A percentile compares a stretch with the other conserved stretches of the same genome.
phyloP scores from a whole-genome alignment of 768 basidiomycete species.

The Hericium alpestre region DNA sequence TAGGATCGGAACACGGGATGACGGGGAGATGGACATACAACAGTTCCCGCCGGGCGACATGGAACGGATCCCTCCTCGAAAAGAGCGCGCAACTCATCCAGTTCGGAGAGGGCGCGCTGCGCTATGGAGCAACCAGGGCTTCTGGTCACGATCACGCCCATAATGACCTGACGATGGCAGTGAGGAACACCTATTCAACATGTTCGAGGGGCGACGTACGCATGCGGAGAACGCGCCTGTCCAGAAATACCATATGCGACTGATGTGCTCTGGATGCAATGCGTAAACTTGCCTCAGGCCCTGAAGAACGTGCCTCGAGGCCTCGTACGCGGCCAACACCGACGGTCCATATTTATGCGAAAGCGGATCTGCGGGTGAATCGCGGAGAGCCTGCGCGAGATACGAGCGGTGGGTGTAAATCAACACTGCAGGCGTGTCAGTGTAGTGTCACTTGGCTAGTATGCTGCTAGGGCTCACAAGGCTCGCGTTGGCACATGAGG shows the following conservation, averaged over 20 bases:
- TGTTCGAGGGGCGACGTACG: constrained; percentile 21
- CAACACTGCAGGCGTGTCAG: constrained; percentile 7
- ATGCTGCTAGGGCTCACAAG: constrained; percentile 26
- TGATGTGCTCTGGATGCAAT: constrained; percentile 24
- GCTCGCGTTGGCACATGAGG: constrained; percentile 30
- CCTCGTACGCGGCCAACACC: constrained; percentile 33
- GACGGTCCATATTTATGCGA: constrained; percentile 35
- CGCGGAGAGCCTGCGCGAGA: constrained; percentile 35
- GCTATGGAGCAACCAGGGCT: constrained; percentile 35
- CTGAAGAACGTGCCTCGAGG: constrained; percentile 32
- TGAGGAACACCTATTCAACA: background rate
- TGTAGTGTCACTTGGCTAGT: too few species aligned
- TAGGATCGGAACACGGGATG: background rate
- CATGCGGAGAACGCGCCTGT: constrained; percentile 38
- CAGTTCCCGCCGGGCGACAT: constrained; percentile 23
- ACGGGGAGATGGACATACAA: background rate
- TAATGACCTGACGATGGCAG: constrained; percentile 25
- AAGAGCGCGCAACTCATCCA: constrained; percentile 27
- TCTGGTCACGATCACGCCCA: constrained; percentile 36
- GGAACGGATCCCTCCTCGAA: constrained; percentile 32
- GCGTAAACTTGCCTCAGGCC: constrained; percentile 28
- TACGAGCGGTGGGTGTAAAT: constrained; percentile 33
- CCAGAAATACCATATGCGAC: constrained; percentile 42
- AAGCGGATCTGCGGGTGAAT: constrained; percentile 28
- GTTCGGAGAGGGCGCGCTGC: constrained; percentile 26